Evolutionary conservation across 106 monocot species (phyloP), one percentile per base, ranked within the genome.

Genomic region (Allium sativum): DNA sequence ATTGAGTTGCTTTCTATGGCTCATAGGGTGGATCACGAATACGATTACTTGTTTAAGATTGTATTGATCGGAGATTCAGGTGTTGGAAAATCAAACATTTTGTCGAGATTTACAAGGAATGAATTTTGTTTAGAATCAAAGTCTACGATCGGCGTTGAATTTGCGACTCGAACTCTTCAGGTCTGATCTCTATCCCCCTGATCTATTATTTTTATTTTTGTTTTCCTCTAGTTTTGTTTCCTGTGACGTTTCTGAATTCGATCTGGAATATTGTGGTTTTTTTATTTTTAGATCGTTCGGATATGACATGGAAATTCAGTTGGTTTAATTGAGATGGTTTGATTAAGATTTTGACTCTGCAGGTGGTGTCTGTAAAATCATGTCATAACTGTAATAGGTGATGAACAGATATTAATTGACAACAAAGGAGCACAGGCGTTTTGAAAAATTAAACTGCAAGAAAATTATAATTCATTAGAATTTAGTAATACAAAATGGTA

Each of bases 61-160:
- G 82, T 82, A 15, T 69, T 82, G 55, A 82, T 82, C 58, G 82
- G 82, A 14, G 82, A 82, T 45, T 82, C 82, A 17, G 82, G 82
- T 55, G 82, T 82, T 22, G 82, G 82, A 59, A 82, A 82, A 64
- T 82, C 82, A 6, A 82, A 82, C 62, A 82, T 82, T 70, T 72
- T 82, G 61, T 82, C 82, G 54, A 64, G 82, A 22, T 82, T 82
- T 64, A 82, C 82, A 14, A 58, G 82, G 59, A 82, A 82, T 40
- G 82, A 82, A 67, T 82, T 82, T 42, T 77, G 73, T 51, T 61
- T 82, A 47, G 82, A 82, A 19, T 82, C 82, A 42, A 82, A 82
- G 47, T 82, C 82, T 55, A 82, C 82, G 69, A 82, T 82, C 57
- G 82, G 82, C 60, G 82, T 82, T 67, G 82, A 82, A 59, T 82